Evolutionary conservation across 2,329 filamentous ascomycete genomes (phyloP).

Genomic region (Neobulgaria alba): DNA sequence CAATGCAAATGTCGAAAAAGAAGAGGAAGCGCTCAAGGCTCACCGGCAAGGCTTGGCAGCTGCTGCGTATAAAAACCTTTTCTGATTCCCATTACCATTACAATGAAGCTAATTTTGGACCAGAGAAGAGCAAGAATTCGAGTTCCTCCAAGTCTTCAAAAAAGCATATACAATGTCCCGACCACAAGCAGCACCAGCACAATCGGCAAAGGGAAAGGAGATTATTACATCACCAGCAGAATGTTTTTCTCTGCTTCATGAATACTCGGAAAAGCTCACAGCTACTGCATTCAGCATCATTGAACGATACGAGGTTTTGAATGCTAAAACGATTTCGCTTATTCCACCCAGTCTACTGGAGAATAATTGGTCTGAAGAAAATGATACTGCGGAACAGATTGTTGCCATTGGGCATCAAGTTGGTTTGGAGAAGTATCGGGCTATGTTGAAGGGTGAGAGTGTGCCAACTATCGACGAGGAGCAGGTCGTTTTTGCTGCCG

Average conservation of each 20-base stretch:
- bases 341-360: conserved; percentile 6
- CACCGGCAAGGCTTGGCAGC: conserved; percentile 4
- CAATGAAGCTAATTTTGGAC: neutral
- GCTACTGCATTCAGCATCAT: conserved; percentile 11
- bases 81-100: neutral
- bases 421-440: conserved; percentile 16
- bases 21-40: conserved; percentile 12
- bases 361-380: conserved; percentile 15
- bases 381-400: conserved; percentile 6
- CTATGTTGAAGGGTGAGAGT: conserved; percentile 7
- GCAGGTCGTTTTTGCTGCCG: conserved; percentile 2
- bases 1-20: conserved; percentile 7
- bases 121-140: conserved; percentile 14
- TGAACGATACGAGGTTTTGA: conserved; percentile 12
- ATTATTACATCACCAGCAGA: neutral
- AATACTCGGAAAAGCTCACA: conserved; percentile 9
- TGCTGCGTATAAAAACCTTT: conserved; percentile 4
- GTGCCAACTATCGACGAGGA: conserved; percentile 7
- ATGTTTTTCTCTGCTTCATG: conserved; percentile 13
- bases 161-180: conserved; percentile 16
- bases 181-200: conserved; percentile 2
- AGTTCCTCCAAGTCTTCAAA: conserved; percentile 17
- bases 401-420: conserved; percentile 16
- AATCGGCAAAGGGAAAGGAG: neutral
- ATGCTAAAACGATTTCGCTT: conserved; percentile 7